These are phyloP conservation scores for Lantana camara DNA, from an alignment of 257 asterid species.

Conservation along the genomic window DNA sequence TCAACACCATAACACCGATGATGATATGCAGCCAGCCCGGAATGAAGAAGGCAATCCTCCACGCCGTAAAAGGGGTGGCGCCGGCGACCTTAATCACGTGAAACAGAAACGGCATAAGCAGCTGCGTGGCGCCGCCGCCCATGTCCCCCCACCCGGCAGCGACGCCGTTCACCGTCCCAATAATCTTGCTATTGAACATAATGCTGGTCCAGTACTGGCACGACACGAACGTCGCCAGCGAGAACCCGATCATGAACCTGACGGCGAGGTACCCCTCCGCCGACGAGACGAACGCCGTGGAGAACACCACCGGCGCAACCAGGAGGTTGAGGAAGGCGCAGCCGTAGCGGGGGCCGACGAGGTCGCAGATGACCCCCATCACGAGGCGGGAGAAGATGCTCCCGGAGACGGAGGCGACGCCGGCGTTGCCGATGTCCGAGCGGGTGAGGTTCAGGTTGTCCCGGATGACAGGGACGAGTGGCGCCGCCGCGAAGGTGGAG, in stretches of 20 bases:
- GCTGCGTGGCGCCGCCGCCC: constrained; percentile 52
- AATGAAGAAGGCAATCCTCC: constrained; percentile 46
- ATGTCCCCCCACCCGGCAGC: constrained; percentile 59
- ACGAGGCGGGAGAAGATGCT: constrained; percentile 49
- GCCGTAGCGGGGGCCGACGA: constrained; percentile 49
- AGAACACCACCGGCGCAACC: constrained; percentile 47
- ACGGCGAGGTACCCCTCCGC: constrained; percentile 40
- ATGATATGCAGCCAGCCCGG: constrained; percentile 49
- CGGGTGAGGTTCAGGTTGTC: constrained; percentile 41
- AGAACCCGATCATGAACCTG: constrained; percentile 51
- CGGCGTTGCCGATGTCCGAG: constrained; percentile 47
- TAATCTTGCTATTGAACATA: constrained; percentile 41
- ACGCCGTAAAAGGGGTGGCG: constrained; percentile 46
- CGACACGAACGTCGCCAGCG: constrained; percentile 49
- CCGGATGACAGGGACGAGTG: constrained; percentile 46
- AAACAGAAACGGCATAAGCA: constrained; percentile 48
- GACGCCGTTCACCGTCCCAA: constrained; percentile 49
- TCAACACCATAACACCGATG: constrained; percentile 41
- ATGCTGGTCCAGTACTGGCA: constrained; percentile 49
- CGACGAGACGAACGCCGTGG: constrained; percentile 29
- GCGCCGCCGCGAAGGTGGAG: constrained; percentile 50
- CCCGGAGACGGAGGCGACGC: constrained; percentile 47
- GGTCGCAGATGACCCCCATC: constrained; percentile 52
- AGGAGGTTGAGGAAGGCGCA: constrained; percentile 48
- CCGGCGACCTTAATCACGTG: constrained; percentile 38